Percentiles rank a stretch among this genome's conserved stretches.
Conservation (phyloP, 305 asterid species). For the Fraxinus angustifolia region DNA sequence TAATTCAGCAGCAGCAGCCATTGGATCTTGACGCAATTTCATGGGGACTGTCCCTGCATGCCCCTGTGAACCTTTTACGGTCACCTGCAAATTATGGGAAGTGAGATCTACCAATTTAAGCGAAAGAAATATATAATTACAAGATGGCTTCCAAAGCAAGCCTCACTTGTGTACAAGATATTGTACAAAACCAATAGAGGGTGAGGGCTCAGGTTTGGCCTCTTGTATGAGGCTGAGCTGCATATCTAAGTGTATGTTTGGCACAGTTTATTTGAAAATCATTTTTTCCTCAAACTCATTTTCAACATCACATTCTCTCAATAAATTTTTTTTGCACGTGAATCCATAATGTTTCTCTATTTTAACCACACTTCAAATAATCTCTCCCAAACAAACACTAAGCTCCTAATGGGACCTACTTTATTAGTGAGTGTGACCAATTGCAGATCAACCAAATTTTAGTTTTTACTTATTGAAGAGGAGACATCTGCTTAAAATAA, state of each 20-base stretch:
- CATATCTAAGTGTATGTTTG: neutral
- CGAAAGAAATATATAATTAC: neutral
- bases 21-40: constrained; percentile 95
- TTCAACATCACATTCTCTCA: neutral
- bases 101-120: neutral
- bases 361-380: neutral
- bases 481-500: neutral
- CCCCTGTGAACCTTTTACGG: constrained; percentile 93
- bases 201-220: neutral
- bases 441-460: neutral
- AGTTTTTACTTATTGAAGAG: neutral
- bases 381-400: neutral
- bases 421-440: neutral
- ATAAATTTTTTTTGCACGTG: neutral
- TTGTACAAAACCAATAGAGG: neutral
- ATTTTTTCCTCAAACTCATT: neutral
- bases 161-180: neutral
- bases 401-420: neutral
- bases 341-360: neutral
- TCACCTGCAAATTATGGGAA: constrained; percentile 50
- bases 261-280: neutral
- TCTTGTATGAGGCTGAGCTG: neutral
- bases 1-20: constrained; percentile 92
- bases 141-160: constrained; percentile 9
- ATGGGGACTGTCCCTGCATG: constrained; percentile 99